phyloP scores from a whole-genome alignment of 345 rosid species.

The Turnera subulata region DNA sequence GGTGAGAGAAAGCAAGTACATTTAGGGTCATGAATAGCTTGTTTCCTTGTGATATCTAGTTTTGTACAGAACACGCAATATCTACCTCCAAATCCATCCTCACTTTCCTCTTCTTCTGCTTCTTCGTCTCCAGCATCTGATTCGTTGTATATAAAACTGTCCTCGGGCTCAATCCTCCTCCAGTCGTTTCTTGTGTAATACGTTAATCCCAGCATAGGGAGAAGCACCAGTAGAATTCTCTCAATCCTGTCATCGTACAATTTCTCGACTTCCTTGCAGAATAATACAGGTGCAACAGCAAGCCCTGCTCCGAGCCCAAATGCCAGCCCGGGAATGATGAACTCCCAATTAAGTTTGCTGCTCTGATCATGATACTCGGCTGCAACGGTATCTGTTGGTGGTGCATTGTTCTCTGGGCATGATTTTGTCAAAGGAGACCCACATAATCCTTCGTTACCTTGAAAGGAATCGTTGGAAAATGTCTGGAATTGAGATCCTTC shows the following conservation, averaged over 20 bases:
- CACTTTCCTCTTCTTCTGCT: conserved; percentile 7
- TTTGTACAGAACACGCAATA: conserved; percentile 66
- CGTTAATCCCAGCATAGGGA: conserved; percentile 41
- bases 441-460: conserved; percentile 12
- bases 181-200: conserved; percentile 34
- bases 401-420: not conserved
- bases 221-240: conserved; percentile 30
- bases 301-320: conserved; percentile 51
- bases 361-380: not conserved
- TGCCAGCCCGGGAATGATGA: conserved; percentile 44
- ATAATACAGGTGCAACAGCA: conserved; percentile 33
- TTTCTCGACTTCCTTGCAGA: conserved; percentile 27
- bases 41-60: conserved; percentile 40
- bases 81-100: conserved; percentile 22
- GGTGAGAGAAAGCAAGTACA: conserved; percentile 48
- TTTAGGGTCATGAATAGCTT: conserved; percentile 38
- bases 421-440: not conserved
- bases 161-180: conserved; percentile 30
- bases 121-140: conserved; percentile 10
- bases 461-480: conserved; percentile 1
- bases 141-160: conserved; percentile 12
- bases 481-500: conserved; percentile 6
- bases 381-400: not conserved
- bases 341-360: conserved; percentile 33
- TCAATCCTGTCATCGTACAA: conserved; percentile 34